These are phyloP conservation scores for Plasmodium gallinaceum DNA, from an alignment of 169 alveolate genomes.

Conservation along the genomic window DNA sequence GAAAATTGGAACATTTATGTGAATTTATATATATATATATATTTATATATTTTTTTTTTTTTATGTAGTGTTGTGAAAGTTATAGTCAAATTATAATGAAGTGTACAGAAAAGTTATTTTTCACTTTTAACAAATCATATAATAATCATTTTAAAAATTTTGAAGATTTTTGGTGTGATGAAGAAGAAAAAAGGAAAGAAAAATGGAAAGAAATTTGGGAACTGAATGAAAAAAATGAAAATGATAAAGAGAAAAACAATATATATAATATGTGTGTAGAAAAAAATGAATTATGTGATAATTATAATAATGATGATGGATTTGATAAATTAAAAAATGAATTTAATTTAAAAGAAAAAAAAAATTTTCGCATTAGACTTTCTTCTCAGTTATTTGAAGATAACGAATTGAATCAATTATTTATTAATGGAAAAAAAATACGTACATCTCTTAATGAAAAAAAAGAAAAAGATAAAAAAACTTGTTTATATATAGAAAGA, in stretches of 20 bases:
- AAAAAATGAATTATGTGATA: slow-evolving; percentile 7
- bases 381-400: slow-evolving; percentile 62
- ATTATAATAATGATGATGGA: background rate
- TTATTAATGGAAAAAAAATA: slow-evolving; percentile 15
- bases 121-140: slow-evolving; percentile 60
- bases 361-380: slow-evolving; percentile 69
- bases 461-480: slow-evolving; percentile 36
- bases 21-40: slow-evolving; percentile 8
- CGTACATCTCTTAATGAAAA: slow-evolving; percentile 16
- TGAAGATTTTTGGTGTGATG: slow-evolving; percentile 69
- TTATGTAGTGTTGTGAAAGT: slow-evolving; percentile 50
- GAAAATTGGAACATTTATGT: background rate
- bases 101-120: slow-evolving; percentile 60
- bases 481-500: slow-evolving; percentile 60
- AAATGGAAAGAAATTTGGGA: slow-evolving; percentile 57
- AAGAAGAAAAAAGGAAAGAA: slow-evolving; percentile 56
- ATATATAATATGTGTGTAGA: slow-evolving; percentile 15
- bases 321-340: slow-evolving; percentile 31
- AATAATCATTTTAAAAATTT: slow-evolving; percentile 43
- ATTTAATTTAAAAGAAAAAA: slow-evolving; percentile 29
- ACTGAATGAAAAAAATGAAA: slow-evolving; percentile 28
- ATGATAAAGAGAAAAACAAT: slow-evolving; percentile 13
- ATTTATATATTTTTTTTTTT: background rate
- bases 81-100: slow-evolving; percentile 64
- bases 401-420: slow-evolving; percentile 31